phyloP scores from a whole-genome alignment of 768 basidiomycete species.

The Clathrus columnatus region DNA sequence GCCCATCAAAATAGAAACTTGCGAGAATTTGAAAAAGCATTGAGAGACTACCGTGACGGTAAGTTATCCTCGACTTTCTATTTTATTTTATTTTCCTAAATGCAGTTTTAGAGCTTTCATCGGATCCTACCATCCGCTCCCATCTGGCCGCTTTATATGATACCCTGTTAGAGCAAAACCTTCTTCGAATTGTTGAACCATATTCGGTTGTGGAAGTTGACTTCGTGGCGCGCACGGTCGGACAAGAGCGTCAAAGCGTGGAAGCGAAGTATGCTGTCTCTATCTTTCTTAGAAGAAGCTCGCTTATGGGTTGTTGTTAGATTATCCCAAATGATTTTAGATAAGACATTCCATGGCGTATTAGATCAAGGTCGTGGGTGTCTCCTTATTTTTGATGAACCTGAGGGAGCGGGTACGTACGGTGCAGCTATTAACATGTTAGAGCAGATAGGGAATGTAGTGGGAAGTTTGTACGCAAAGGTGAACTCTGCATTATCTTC shows the following conservation, averaged over 20 bases:
- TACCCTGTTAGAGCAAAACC: slow-evolving; percentile 91
- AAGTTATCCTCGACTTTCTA: slow-evolving; percentile 14
- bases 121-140: slow-evolving; percentile 91
- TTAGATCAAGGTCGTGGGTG: slow-evolving; percentile 95
- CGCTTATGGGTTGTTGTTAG: slow-evolving; percentile 29
- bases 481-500: slow-evolving; percentile 21
- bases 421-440: slow-evolving; percentile 84
- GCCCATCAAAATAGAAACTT: slow-evolving; percentile 91
- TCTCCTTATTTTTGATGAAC: slow-evolving; percentile 82
- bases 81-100: not conserved
- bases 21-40: slow-evolving; percentile 78
- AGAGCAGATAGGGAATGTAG: slow-evolving; percentile 88
- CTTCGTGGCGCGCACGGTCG: slow-evolving; percentile 79
- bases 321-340: slow-evolving; percentile 95
- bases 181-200: slow-evolving; percentile 91
- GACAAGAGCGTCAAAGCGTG: slow-evolving; percentile 79
- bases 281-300: not conserved
- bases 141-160: slow-evolving; percentile 93
- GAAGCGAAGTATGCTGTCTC: slow-evolving; percentile 70
- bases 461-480: slow-evolving; percentile 88
- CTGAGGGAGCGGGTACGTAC: slow-evolving; percentile 81
- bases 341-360: slow-evolving; percentile 89
- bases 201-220: slow-evolving; percentile 89
- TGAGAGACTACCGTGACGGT: slow-evolving; percentile 83
- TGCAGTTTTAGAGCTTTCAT: slow-evolving; percentile 65